Base-by-base conservation (phyloP, 2,329 filamentous ascomycete genomes). In the Ambrosiella cleistominuta region DNA sequence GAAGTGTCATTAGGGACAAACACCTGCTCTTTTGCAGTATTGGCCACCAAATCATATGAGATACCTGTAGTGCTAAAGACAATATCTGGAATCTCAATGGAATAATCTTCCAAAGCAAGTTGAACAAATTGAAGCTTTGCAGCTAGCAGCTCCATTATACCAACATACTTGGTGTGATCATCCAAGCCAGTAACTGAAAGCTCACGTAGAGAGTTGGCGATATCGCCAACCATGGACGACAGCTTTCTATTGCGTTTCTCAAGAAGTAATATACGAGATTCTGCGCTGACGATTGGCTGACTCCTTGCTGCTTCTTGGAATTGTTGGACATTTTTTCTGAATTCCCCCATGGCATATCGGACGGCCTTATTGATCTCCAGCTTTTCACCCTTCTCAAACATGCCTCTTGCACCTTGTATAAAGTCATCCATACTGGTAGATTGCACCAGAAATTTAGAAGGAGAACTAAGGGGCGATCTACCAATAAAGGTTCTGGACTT, bases 351-450 rank as follows among this genome's bases (percentile, higher is more conserved):
- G 15, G 87, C 86, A 63, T 87, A 86, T n/a, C 87, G 79, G 6
- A 93, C 81, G 0, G 83, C 86, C 67, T 86, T 84, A 66, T 88
- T 89, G 58, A 93, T 84, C 6, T 86, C 86, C 62, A 89, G 80
- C 65, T 81, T 84, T 68, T 90, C 85, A 56, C 86, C 78, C 38
- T 80, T 77, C 64, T 87, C 82, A 39, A 88, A 73, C 13, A 91
- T 81, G 56, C 81, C 82, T 66, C 84, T 86, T 2, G 87, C 86
- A 13, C 83, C 84, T 65, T 89, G 85, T 36, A 93, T 76, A 0
- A 93, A 67, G 1, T 79, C 79, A 67, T 91, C 86, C 51, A 89
- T 74, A 12, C 79, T 74, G 1, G 75, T 78, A 36, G 72, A 72
- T 47, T 77, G 76, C 45, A 80, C 75, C n/a, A 79, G 71, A 58